Evolutionary conservation across 2,329 filamentous ascomycete genomes (phyloP).

Genomic region (Arthrocladium fulminans): DNA sequence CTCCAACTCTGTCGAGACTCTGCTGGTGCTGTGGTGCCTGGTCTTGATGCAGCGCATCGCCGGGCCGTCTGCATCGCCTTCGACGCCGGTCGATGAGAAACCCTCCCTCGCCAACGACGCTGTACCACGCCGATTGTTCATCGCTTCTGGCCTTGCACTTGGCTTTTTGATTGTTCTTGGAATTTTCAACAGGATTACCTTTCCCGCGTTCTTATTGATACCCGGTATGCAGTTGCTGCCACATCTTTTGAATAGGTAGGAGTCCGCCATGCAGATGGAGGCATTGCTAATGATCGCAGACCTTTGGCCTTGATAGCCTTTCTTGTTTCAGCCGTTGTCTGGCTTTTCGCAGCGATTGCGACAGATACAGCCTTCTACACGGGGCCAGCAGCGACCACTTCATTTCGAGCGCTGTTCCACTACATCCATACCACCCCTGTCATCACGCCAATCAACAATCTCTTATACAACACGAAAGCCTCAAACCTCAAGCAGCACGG

Average conservation of each 20-base stretch:
- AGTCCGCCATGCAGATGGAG: background rate
- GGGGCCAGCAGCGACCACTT: slow-evolving; percentile 28
- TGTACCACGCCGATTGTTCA: background rate
- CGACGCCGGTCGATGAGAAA: slow-evolving; percentile 3
- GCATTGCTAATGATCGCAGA: slow-evolving; percentile 28
- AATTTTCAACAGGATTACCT: slow-evolving; percentile 93
- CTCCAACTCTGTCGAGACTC: slow-evolving; percentile 91
- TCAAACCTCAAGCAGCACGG: slow-evolving; percentile 67
- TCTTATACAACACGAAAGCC: slow-evolving; percentile 62
- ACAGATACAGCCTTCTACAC: slow-evolving; percentile 79
- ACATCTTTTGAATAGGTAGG: slow-evolving; percentile 72
- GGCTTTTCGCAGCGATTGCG: slow-evolving; percentile 62
- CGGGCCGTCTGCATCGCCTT: background rate
- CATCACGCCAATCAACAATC: slow-evolving; percentile 69
- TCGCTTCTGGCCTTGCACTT: slow-evolving; percentile 59
- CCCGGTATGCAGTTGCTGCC: slow-evolving; percentile 75
- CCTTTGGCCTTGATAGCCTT: slow-evolving; percentile 55
- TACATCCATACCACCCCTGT: slow-evolving; percentile 54
- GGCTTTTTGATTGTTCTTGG: slow-evolving; percentile 77
- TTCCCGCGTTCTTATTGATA: slow-evolving; percentile 82
- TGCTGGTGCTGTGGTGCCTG: slow-evolving; percentile 86
- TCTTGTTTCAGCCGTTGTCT: slow-evolving; percentile 55
- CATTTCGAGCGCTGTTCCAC: slow-evolving; percentile 35
- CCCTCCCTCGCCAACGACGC: background rate
- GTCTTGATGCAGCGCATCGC: slow-evolving; percentile 79